Evolutionary conservation across 2,329 filamentous ascomycete genomes (phyloP), one percentile per base, ranked within the genome.

Genomic region (Simplicillium sp.): DNA sequence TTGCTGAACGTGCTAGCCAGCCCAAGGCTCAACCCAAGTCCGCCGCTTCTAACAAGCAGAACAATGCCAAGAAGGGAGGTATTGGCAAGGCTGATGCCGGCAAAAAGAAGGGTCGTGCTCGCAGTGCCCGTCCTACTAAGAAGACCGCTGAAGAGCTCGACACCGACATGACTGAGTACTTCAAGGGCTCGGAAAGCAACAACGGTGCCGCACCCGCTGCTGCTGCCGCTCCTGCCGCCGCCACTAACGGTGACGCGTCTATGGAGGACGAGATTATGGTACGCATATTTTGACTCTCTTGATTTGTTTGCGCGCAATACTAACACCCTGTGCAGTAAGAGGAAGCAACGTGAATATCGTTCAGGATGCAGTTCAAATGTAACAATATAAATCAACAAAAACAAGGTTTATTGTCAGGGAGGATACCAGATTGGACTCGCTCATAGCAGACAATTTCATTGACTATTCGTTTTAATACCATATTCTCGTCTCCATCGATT

Each of bases 121-220:
- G 80, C 51, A 82, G 69, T 55, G 69, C 73, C 49, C 77, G 83
- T 54, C 73, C 83, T 50, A 67, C 80, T 55, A 71, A 94, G 69
- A 97, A 97, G 84, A 94, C 88, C 0, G 80, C 84, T 1, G 90
- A 95, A 60, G 89, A 98, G 68, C 80, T 98, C 18, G 92, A 98
- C 61, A 88, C 87, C 4, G 92, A 98, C 63, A 98, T 98, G 92
- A 82, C 80, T 15, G 92, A 97, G 63, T 98, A 98, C 69, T 97
- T 94, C 59, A 79, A 73, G 40, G 54, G 62, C 20, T 62, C 62
- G 33, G 60, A 64, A 44, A 53, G 54, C 29, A 58, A 65, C 48
- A 67, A 61, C 39, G 68, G 68, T 33, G 64, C 59, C 44, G 65
- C 67, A 46, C 60, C 65, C 39, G 70, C 67, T 25, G 67, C 67